Evolutionary conservation across 106 monocot genomes (phyloP).

Genomic region (Acorus calamus): DNA sequence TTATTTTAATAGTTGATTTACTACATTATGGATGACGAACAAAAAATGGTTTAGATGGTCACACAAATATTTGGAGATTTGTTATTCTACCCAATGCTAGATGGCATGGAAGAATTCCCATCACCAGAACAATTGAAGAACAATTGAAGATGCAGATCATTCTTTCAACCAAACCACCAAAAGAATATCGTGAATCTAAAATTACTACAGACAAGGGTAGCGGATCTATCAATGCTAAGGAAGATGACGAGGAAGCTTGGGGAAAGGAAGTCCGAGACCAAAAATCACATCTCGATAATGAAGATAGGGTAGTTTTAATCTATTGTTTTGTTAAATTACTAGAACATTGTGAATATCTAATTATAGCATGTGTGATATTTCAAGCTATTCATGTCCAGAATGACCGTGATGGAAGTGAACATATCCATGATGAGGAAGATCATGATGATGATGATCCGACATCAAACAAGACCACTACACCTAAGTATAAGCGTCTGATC

Average conservation of each 20-base stretch:
- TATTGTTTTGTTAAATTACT: not conserved
- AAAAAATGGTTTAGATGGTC: conserved; percentile 45
- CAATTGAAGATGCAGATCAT: conserved; percentile 54
- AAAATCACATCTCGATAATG: conserved; percentile 33
- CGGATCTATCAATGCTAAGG: too few species aligned
- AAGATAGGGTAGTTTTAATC: conserved; percentile 42
- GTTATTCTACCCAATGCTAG: conserved; percentile 60
- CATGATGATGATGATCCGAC: conserved; percentile 18
- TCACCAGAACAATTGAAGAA: conserved; percentile 74
- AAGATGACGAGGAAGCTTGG: too few species aligned
- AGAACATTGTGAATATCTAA: too few species aligned
- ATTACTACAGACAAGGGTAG: conserved; percentile 30
- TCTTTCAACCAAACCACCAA: conserved; percentile 84
- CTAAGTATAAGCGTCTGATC: conserved; percentile 2
- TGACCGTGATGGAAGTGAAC: conserved; percentile 7
- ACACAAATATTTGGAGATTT: conserved; percentile 61
- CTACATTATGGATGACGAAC: too few species aligned
- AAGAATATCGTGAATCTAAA: conserved; percentile 71
- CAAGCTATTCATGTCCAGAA: not conserved
- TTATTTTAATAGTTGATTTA: too few species aligned
- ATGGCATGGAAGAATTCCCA: conserved; percentile 45
- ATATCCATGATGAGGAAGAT: conserved; percentile 13
- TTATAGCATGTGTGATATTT: too few species aligned
- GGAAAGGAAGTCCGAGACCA: too few species aligned
- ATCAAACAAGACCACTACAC: conserved; percentile 1